Percentiles rank a stretch among this genome's conserved stretches.
Evolutionary conservation across 2,329 filamentous ascomycete genomes (phyloP).

Genomic region (Fusarium xyrophilum): DNA sequence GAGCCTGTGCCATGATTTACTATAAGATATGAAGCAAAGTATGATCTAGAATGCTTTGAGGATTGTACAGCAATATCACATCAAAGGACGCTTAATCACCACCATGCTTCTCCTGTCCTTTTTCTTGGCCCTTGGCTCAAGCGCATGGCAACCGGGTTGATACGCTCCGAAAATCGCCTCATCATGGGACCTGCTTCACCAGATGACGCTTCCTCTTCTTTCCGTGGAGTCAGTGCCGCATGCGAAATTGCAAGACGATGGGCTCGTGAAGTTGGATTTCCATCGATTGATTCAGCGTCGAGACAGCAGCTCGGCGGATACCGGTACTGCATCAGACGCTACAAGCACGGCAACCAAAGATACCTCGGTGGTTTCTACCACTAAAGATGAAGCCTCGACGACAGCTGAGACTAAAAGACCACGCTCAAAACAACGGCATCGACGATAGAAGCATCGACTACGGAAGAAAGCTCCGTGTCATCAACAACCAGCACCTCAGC

Average conservation of each 20-base stretch:
- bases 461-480: background rate
- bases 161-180: background rate
- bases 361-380: background rate
- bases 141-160: background rate
- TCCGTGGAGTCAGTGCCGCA: background rate
- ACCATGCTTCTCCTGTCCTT: background rate
- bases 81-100: rapidly evolving
- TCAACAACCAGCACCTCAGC: background rate
- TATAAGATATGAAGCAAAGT: background rate
- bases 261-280: background rate
- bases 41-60: no score
- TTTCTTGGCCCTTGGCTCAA: background rate
- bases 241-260: rapidly evolving
- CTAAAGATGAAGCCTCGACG: background rate
- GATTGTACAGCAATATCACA: background rate
- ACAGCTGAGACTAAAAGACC: background rate
- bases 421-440: background rate
- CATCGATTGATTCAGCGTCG: background rate
- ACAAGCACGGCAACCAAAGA: background rate
- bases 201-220: rapidly evolving
- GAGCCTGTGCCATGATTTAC: no score
- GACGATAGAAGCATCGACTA: background rate
- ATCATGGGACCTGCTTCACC: background rate
- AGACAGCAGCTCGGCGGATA: background rate
- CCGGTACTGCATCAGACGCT: background rate